Base-by-base conservation (phyloP, 768 basidiomycete genomes). In the Amanita muscaria region DNA sequence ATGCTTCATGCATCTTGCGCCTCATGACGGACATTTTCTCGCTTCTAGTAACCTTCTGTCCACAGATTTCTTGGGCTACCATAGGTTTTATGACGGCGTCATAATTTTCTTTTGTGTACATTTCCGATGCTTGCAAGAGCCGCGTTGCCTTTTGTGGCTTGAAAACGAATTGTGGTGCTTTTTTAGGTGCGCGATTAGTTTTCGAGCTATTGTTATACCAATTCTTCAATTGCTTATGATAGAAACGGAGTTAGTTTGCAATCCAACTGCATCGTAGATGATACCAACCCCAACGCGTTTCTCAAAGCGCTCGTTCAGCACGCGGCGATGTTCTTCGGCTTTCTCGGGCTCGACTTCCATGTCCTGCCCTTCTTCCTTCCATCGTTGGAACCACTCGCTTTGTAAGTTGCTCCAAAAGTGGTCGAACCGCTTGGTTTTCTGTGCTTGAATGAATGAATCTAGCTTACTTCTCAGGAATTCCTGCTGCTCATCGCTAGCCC, bases 161-260 rank as follows among this genome's bases (percentile, higher is more conserved):
- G 34, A 36, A 36, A 9, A 18, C 7, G 11, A 36, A 36, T 19
- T 36, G n/a, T n/a, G n/a, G n/a, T n/a, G 3, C 15, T 36, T 16
- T 11, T 16, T 7, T 9, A 9, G 15, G 15, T 36, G 34, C 3
- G 38, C 44, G 31, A 19, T 49, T 38, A 10, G 15, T 33, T 7
- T 40, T 5, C 14, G 36, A 36, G 23, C 45, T 49, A 40, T 40
- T 40, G 25, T 40, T 23, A 30, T 37, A 49, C 48, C 48, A 49
- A n/a, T 1, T 49, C 9, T 15, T 38, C 29, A 49, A 15, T 40
- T 37, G 21, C 48, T 49, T 23, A 7, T 10, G 12, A 21, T 5
- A 16, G 12, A 15, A 6, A 25, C 32, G 30, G 16, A 18, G 11
- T 14, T 14, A 37, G 27, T 5, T 34, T 8, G 16, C 24, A 43